These are phyloP conservation scores for Pseudoscleropodium purum DNA, from an alignment of 225 moss, liverwort and hornwort species.

Conservation along the genomic window DNA sequence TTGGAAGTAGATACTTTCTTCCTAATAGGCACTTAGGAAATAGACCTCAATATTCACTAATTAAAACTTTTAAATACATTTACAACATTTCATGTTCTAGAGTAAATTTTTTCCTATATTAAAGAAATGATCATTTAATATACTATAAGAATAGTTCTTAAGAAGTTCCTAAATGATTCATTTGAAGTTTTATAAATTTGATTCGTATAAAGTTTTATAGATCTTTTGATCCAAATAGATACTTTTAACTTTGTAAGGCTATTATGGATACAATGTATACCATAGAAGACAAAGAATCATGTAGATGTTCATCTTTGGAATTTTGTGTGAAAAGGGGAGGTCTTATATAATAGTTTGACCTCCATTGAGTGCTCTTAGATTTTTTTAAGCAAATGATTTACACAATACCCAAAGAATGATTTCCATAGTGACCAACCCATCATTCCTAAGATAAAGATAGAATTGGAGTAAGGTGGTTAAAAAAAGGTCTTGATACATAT, in stretches of 20 bases:
- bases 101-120: neutral
- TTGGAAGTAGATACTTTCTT: neutral
- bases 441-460: neutral
- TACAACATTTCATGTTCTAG: neutral
- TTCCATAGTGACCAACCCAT: neutral
- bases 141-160: neutral
- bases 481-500: neutral
- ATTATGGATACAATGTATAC: fast-evolving
- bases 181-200: neutral
- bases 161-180: neutral
- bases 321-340: neutral
- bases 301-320: neutral
- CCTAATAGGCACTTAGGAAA: fast-evolving
- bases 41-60: neutral
- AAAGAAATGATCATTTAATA: neutral
- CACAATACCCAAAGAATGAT: neutral
- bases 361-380: neutral
- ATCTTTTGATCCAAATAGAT: neutral
- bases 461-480: fast-evolving
- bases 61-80: neutral
- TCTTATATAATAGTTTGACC: neutral
- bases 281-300: fast-evolving
- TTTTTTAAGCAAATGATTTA: neutral
- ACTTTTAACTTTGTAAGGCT: fast-evolving
- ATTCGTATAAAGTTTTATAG: too few species aligned